Percentiles rank a stretch among this genome's conserved stretches.
Conservation (phyloP, 257 asterid species). For the Solanum microdontum region DNA sequence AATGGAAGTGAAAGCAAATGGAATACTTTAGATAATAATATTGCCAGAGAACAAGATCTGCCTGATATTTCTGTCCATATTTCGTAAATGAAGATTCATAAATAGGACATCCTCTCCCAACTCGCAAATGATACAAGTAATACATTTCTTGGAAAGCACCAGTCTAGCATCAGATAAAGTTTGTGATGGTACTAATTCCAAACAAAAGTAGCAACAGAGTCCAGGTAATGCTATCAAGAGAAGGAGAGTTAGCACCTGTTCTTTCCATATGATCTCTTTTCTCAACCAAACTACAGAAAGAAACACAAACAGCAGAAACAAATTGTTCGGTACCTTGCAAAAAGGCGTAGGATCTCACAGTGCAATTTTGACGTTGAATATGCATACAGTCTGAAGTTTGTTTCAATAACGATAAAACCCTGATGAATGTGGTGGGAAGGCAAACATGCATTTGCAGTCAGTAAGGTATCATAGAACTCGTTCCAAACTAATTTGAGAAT, state of each 20-base stretch:
- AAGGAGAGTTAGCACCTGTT: background rate
- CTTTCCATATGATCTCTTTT: background rate
- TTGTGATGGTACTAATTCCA: background rate
- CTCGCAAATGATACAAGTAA: background rate
- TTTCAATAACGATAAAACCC: conserved; percentile 96
- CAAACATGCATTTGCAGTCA: background rate
- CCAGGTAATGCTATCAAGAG: background rate
- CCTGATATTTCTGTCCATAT: background rate
- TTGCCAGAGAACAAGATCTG: background rate
- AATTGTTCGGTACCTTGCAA: conserved; percentile 48
- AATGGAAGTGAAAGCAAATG: background rate
- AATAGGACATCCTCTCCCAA: background rate
- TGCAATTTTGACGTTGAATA: conserved; percentile 88
- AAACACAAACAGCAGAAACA: background rate
- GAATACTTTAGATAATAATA: background rate
- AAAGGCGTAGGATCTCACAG: conserved; percentile 86
- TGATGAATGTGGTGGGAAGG: conserved; percentile 19
- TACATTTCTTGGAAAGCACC: background rate
- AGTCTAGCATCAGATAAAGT: background rate
- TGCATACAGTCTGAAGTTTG: conserved; percentile 89
- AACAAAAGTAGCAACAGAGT: background rate
- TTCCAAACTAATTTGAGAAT: background rate
- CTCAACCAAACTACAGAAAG: background rate
- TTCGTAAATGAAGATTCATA: background rate
- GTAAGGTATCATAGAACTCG: background rate